A percentile compares a stretch with the other conserved stretches of the same genome.
phyloP scores from a whole-genome alignment of 805 yeast species.

The Metschnikowia matae region DNA sequence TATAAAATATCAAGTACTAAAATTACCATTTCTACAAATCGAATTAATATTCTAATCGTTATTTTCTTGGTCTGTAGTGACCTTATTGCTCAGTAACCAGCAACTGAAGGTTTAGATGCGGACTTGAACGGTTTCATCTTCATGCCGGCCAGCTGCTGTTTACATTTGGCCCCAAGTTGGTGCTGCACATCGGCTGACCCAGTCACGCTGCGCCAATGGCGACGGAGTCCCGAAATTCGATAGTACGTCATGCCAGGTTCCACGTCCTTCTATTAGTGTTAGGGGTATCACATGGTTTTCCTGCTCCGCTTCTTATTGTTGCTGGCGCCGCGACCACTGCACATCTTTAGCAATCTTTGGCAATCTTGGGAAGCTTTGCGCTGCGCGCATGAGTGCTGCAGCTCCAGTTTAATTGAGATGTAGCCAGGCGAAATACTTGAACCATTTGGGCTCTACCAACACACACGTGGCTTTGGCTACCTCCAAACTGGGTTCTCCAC shows the following conservation, averaged over 20 bases:
- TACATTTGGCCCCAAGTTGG: background rate
- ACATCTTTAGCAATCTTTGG: background rate
- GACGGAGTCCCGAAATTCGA: background rate
- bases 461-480: slow-evolving; percentile 66
- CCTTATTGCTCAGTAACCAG: too few species aligned
- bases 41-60: too few species aligned
- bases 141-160: background rate
- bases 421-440: slow-evolving; percentile 57
- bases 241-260: background rate
- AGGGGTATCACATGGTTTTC: too few species aligned
- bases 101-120: too few species aligned
- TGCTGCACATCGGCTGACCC: background rate
- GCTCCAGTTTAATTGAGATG: background rate
- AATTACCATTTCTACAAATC: too few species aligned
- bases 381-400: background rate
- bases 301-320: background rate
- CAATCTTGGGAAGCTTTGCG: background rate
- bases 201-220: background rate
- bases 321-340: background rate
- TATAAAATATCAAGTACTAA: too few species aligned
- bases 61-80: too few species aligned
- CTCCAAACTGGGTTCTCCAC: slow-evolving; percentile 25
- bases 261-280: background rate
- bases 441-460: slow-evolving; percentile 87
- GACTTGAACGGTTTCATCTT: background rate